Base-by-base conservation (phyloP, 106 monocot species). In the Dioscorea alata region DNA sequence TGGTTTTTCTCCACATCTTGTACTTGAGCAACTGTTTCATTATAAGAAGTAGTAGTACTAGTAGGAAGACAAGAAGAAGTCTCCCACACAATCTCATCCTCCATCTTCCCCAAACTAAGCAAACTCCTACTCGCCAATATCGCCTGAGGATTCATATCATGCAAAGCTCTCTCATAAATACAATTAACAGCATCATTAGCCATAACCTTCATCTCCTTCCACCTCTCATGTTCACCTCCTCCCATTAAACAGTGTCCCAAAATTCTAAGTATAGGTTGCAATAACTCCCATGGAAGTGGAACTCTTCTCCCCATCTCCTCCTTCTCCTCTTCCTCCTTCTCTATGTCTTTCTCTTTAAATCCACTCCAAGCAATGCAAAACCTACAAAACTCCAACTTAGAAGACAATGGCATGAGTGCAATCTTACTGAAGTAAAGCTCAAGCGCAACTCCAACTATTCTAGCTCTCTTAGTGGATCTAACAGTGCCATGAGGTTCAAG, bases 261-360 rank as follows among this genome's bases (percentile, higher is more conserved):
- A 19, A 94, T 82, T 75, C 84, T 76, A 73, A 85, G 12, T 1
- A 68, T 20, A 2, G 93, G 89, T 53, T 86, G 83, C 35, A 86
- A 76, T 8, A 90, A 73, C 73, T 94, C 93, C 89, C 89, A 94
- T 19, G 89, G 86, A 21, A 94, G 20, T 0, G 86, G 84, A n/a
- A 94, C 79, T 65, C 81, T 73, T 57, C 63, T 67, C 49, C 69
- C 68, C 22, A 63, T 79, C 73, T 69, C 69, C 12, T 21, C 75
- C 32, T 31, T 20, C 6, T 35, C 23, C 21, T 48, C 28, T 17
- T 60, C 66, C 13, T 25, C 42, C 23, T 48, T 31, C 61, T 23
- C 31, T 18, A 10, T 22, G 12, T 23, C 4, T 51, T 7, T 25
- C 21, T 24, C 33, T 22, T 53, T 64, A 25, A 70, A 53, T 19